Evolutionary conservation across 257 asterid species (phyloP).

Genomic region (Anisodus acutangulus): DNA sequence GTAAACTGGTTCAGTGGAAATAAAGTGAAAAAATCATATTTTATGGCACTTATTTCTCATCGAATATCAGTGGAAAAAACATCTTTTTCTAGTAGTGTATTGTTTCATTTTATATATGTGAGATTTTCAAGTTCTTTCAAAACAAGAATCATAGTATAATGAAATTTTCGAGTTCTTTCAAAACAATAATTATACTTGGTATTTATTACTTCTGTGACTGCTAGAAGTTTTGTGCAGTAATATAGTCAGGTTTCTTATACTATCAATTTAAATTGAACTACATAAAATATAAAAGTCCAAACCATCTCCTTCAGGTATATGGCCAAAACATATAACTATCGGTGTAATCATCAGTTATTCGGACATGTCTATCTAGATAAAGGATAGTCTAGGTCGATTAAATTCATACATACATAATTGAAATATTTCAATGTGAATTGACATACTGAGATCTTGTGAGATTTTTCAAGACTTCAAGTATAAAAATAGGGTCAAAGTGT

Average conservation of each 20-base stretch:
- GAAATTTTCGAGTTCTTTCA: not conserved
- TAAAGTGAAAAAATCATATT: too few species aligned
- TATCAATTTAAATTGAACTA: not conserved
- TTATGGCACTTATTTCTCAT: too few species aligned
- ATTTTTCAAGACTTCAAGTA: not conserved
- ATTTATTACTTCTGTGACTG: not conserved
- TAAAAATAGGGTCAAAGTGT: conserved; percentile 7
- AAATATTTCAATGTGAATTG: not conserved
- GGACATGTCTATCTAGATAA: not conserved
- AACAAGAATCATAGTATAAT: not conserved
- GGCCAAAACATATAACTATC: too few species aligned
- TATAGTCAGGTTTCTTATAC: not conserved
- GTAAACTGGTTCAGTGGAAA: too few species aligned
- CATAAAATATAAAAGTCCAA: too few species aligned
- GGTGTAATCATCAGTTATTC: too few species aligned
- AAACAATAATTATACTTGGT: too few species aligned
- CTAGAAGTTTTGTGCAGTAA: not conserved
- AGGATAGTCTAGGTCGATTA: too few species aligned
- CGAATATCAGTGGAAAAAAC: too few species aligned
- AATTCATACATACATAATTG: too few species aligned
- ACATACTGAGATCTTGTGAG: conserved; percentile 17
- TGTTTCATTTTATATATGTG: not conserved
- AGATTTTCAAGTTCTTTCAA: not conserved
- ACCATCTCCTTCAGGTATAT: not conserved
- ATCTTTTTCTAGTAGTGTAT: too few species aligned